Conservation (phyloP, 2,329 filamentous ascomycete species). For the Chaetomium sp. region DNA sequence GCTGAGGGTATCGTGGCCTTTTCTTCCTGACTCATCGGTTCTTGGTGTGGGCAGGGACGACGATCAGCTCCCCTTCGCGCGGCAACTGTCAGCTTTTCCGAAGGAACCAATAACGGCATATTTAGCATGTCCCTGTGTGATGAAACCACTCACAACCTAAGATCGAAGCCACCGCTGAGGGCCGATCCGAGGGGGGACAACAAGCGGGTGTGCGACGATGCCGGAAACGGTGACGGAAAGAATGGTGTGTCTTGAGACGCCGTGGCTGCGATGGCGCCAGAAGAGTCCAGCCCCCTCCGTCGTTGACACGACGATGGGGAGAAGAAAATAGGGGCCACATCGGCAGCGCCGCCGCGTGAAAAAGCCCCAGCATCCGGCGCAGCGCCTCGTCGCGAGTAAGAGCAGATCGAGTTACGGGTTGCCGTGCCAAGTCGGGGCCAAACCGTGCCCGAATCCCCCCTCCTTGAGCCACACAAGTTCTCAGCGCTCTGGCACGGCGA, state of each 20-base stretch:
- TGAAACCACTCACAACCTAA: neutral
- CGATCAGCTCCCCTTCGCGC: neutral
- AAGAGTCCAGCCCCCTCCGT: neutral
- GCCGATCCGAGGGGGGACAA: conserved; percentile 11
- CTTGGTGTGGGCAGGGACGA: neutral
- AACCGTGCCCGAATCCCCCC: neutral
- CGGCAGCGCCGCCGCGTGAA: neutral
- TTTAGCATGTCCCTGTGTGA: neutral
- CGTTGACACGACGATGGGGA: neutral
- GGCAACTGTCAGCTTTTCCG: neutral
- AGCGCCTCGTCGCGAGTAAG: neutral
- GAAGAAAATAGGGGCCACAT: neutral
- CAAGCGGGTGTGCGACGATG: conserved; percentile 5
- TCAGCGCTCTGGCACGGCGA: neutral
- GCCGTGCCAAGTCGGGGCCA: neutral
- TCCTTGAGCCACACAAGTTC: neutral
- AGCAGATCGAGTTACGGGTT: neutral
- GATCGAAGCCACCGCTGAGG: conserved; percentile 9
- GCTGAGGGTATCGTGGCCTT: neutral
- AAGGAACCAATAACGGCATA: neutral
- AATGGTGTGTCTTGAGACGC: neutral
- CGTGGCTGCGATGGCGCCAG: conserved; percentile 1
- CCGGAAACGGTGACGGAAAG: neutral
- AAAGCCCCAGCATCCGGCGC: conserved; percentile 9
- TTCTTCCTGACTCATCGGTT: neutral